Evolutionary conservation across 129 eudicot species (phyloP).

Genomic region (Tagetes erecta): DNA sequence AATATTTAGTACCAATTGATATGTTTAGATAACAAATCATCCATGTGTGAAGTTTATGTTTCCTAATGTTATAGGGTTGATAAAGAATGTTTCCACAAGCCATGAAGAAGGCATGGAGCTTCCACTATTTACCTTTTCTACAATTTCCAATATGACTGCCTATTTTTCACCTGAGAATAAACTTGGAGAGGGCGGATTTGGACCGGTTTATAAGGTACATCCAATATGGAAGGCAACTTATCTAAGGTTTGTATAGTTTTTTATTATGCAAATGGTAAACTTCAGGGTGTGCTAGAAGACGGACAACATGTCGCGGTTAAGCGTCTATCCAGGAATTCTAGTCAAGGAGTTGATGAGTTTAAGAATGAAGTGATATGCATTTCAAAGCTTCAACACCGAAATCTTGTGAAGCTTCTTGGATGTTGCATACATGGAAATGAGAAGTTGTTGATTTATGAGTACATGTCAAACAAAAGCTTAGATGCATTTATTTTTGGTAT

Average conservation of each 20-base stretch:
- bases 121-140: neutral
- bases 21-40: neutral
- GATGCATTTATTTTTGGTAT: too few relatives aligned
- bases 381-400: constrained; percentile 47
- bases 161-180: neutral
- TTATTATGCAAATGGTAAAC: neutral
- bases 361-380: constrained; percentile 31
- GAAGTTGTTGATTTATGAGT: neutral
- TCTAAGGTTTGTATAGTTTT: too few relatives aligned
- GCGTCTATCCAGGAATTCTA: neutral
- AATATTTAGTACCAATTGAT: neutral
- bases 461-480: too few relatives aligned
- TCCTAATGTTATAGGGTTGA: neutral
- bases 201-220: neutral
- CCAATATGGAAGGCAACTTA: neutral
- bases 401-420: constrained; percentile 52
- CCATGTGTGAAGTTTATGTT: neutral
- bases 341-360: constrained; percentile 27
- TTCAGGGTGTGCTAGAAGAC: neutral
- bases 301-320: neutral
- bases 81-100: neutral
- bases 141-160: neutral
- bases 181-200: neutral
- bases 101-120: neutral
- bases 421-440: constrained; percentile 27